Evolutionary conservation across 208 protist species (phyloP).

Genomic region (Trypanosoma platydactyli): DNA sequence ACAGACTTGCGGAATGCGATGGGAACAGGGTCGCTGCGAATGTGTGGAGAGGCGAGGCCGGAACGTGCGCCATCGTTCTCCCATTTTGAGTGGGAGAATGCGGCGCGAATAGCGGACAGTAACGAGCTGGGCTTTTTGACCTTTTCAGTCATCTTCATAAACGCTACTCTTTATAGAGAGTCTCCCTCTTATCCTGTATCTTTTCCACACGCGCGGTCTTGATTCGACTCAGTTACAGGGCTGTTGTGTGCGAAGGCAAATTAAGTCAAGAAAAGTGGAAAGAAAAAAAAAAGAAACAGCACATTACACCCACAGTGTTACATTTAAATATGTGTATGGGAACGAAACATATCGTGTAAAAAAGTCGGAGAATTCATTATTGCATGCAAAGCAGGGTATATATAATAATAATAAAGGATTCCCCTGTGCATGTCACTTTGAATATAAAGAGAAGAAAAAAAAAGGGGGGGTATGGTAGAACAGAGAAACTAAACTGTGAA

Average conservation of each 20-base stretch:
- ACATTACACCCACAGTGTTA: too few species aligned
- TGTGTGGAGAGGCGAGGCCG: background rate
- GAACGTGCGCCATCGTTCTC: background rate
- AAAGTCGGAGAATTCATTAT: background rate
- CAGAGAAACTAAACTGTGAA: constrained; percentile 3
- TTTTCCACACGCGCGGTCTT: too few species aligned
- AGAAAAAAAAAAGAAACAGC: too few species aligned
- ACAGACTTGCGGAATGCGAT: constrained; percentile 1
- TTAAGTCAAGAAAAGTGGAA: too few species aligned
- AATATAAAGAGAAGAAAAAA: constrained; percentile 18
- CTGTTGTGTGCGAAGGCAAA: too few species aligned
- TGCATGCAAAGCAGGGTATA: too few species aligned
- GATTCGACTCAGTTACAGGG: too few species aligned
- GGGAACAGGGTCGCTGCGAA: constrained; percentile 27
- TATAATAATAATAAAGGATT: too few species aligned
- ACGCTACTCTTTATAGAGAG: background rate
- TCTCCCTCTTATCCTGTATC: too few species aligned
- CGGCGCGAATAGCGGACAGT: constrained; percentile 9
- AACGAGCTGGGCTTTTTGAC: constrained; percentile 5
- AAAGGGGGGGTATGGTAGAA: background rate
- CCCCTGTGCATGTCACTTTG: too few species aligned
- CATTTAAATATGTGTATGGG: too few species aligned
- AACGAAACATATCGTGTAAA: too few species aligned
- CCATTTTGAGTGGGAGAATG: background rate
- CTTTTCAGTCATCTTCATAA: background rate